Evolutionary conservation across 2,329 filamentous ascomycete genomes (phyloP).

Genomic region (Colletotrichum sublineola): DNA sequence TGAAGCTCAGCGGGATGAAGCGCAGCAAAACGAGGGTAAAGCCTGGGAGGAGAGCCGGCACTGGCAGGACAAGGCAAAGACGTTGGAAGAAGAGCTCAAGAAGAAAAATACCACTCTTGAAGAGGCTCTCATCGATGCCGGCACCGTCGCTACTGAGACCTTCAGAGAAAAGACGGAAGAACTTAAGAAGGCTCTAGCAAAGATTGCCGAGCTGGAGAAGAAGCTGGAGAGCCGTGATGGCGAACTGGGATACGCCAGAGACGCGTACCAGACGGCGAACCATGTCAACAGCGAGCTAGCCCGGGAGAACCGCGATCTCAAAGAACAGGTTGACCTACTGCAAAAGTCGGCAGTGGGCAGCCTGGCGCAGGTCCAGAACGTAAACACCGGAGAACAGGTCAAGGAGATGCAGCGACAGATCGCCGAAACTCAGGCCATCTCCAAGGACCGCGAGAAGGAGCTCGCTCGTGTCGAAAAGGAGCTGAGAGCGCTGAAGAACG

Average conservation of each 20-base stretch:
- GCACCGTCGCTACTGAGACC: constrained; percentile 40
- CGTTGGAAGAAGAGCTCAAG: constrained; percentile 55
- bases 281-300: constrained; percentile 60
- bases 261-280: constrained; percentile 71
- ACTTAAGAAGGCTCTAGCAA: constrained; percentile 56
- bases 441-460: constrained; percentile 66
- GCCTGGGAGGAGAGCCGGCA: constrained; percentile 55
- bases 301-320: constrained; percentile 62
- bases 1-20: constrained; percentile 61
- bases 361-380: constrained; percentile 60
- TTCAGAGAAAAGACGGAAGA: constrained; percentile 57
- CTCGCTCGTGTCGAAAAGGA: constrained; percentile 64
- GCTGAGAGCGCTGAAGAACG: constrained; percentile 60
- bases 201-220: constrained; percentile 56
- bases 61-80: constrained; percentile 52
- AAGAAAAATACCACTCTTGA: constrained; percentile 52
- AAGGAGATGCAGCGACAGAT: constrained; percentile 55
- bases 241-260: constrained; percentile 69
- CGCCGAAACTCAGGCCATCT: constrained; percentile 55
- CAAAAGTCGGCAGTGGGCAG: constrained; percentile 59
- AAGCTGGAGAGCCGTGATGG: constrained; percentile 53
- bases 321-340: constrained; percentile 56
- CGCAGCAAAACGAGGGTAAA: constrained; percentile 54
- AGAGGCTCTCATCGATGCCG: constrained; percentile 49
- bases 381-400: constrained; percentile 56